Conservation (phyloP, 2,329 filamentous ascomycete species). For the Venturia asperata region DNA sequence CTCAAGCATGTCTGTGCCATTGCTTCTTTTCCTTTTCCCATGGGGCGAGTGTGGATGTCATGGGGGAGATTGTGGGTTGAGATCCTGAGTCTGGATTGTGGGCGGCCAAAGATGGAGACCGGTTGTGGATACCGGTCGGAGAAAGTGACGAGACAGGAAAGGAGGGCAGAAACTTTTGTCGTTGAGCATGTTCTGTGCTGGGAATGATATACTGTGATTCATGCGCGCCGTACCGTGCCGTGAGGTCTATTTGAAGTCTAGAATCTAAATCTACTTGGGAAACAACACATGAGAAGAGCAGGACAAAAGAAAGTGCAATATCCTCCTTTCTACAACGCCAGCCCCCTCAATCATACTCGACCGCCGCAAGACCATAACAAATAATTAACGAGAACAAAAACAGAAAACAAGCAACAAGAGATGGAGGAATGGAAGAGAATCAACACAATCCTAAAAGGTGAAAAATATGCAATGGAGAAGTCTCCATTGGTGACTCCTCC, state of each 20-base stretch:
- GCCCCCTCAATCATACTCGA: no score
- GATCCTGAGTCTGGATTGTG: not conserved
- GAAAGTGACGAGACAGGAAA: not conserved
- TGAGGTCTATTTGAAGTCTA: not conserved
- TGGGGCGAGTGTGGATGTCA: not conserved
- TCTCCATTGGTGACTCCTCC: no score
- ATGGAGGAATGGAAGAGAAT: no score
- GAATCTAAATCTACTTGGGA: no score
- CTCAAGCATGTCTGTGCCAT: not conserved
- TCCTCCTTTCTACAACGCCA: not conserved
- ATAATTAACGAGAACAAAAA: no score
- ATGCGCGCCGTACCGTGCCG: not conserved
- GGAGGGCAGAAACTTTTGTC: not conserved
- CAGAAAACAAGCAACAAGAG: no score
- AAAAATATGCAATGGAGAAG: no score
- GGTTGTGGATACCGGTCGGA: not conserved
- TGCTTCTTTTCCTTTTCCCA: not conserved
- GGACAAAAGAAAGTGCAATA: not conserved
- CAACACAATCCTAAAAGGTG: no score
- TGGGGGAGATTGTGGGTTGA: not conserved
- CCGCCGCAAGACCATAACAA: no score
- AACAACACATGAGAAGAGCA: not conserved
- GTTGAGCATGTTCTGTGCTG: not conserved
- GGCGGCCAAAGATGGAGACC: not conserved
- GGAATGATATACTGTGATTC: not conserved